These are phyloP conservation scores for Tricholoma bakamatsutake DNA, from an alignment of 768 basidiomycete genomes.

Conservation along the genomic window DNA sequence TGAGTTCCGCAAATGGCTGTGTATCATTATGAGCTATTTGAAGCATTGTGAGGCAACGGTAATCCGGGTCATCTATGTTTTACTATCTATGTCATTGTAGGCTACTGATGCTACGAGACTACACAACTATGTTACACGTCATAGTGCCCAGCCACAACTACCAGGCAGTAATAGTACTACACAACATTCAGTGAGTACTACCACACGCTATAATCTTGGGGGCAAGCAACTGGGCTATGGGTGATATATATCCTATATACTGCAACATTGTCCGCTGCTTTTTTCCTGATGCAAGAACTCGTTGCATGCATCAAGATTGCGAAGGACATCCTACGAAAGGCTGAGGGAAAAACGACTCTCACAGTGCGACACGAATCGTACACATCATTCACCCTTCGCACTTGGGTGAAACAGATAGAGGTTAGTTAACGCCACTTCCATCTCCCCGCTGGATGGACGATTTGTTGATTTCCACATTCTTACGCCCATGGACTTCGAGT, in stretches of 20 bases:
- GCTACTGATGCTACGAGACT: not conserved
- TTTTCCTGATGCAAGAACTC: not conserved
- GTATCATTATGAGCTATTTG: no score
- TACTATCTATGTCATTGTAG: not conserved
- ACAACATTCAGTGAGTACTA: no score
- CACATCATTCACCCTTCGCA: not conserved
- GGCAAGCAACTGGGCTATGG: no score
- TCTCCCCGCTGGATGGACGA: not conserved
- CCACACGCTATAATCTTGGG: no score
- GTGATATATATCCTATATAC: not conserved
- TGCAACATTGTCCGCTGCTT: not conserved
- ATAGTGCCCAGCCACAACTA: not conserved
- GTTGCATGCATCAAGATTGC: constrained; percentile 11
- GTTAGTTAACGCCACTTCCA: not conserved
- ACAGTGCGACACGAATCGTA: not conserved
- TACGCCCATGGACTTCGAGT: not conserved
- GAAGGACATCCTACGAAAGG: constrained; percentile 12
- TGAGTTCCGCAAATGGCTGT: no score
- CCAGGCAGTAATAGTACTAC: not conserved
- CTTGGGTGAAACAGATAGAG: not conserved
- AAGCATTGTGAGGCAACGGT: not conserved
- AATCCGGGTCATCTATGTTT: not conserved
- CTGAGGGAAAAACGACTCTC: not conserved
- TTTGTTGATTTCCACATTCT: not conserved
- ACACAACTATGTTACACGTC: not conserved